These are phyloP conservation scores for Brettanomyces naardenensis DNA, from an alignment of 805 yeast species.

Conservation along the genomic window DNA sequence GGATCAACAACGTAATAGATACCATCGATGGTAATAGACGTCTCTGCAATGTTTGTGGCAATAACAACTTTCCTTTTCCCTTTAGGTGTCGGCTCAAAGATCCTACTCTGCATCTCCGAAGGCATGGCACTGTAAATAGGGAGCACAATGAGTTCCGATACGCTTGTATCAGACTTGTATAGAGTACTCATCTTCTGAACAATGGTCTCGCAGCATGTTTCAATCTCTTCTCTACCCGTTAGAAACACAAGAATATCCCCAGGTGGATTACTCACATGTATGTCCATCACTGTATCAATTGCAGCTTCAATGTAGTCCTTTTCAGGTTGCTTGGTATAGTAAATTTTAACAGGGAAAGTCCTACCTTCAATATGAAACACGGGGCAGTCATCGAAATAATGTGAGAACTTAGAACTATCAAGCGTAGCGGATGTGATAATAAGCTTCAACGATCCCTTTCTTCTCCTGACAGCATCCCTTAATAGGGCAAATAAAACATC, in stretches of 20 bases:
- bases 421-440: constrained; percentile 91
- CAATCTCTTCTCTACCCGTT: constrained; percentile 95
- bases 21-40: constrained; percentile 94
- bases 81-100: constrained; percentile 82
- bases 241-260: constrained; percentile 81
- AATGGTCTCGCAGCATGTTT: constrained; percentile 72
- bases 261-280: constrained; percentile 67
- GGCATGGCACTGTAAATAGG: constrained; percentile 93
- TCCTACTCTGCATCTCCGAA: constrained; percentile 78
- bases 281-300: constrained; percentile 76
- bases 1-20: constrained; percentile 89
- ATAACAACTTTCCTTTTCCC: constrained; percentile 82
- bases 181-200: constrained; percentile 54
- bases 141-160: constrained; percentile 61
- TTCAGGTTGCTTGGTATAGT: constrained; percentile 77
- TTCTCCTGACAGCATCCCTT: constrained; percentile 57
- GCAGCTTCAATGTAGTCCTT: constrained; percentile 80
- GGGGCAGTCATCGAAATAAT: constrained; percentile 75
- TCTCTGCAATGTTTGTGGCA: constrained; percentile 96
- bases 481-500: constrained; percentile 85
- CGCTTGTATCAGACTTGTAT: constrained; percentile 38
- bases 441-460: constrained; percentile 65
- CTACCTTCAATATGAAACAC: constrained; percentile 82
- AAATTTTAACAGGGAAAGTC: constrained; percentile 80
- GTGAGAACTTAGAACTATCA: constrained; percentile 79